Conservation (phyloP, 1,284 basidiomycete genomes). For the Ganoderma boninense region DNA sequence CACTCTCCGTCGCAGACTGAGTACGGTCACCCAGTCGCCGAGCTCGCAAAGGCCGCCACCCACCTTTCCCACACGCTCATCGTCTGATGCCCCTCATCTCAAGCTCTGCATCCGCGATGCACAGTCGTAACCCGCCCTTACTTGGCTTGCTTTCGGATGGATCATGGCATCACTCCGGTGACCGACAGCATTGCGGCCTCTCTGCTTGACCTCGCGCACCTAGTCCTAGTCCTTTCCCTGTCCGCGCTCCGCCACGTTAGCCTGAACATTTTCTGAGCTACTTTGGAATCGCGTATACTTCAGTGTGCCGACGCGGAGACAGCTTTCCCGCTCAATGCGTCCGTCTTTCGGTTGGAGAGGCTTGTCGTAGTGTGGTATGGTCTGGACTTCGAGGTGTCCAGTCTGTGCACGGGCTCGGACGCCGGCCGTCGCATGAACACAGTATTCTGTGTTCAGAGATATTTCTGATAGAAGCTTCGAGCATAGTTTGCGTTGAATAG, state of each 20-base stretch:
- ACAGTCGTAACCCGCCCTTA: neutral
- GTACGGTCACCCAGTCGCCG: neutral
- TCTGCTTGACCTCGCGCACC: neutral
- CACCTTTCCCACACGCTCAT: neutral
- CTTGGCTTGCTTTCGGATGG: neutral
- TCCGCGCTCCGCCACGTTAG: neutral
- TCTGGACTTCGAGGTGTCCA: too few species aligned
- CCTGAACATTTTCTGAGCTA: neutral
- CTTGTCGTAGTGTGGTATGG: too few species aligned
- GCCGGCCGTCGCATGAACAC: neutral
- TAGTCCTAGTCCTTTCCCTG: neutral
- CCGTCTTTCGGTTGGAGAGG: neutral
- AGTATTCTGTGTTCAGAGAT: too few species aligned
- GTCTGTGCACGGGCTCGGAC: neutral
- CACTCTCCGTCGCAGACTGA: neutral
- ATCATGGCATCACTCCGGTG: too few species aligned
- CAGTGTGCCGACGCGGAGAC: constrained; percentile 2
- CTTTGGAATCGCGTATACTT: constrained; percentile 2
- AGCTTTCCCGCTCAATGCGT: neutral
- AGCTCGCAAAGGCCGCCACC: neutral
- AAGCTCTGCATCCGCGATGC: neutral
- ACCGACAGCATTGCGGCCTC: neutral
- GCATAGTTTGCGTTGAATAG: too few species aligned
- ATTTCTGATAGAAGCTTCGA: too few species aligned
- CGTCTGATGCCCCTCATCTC: neutral